Base-by-base conservation (phyloP, 768 basidiomycete species). In the Lyophyllum semitale region DNA sequence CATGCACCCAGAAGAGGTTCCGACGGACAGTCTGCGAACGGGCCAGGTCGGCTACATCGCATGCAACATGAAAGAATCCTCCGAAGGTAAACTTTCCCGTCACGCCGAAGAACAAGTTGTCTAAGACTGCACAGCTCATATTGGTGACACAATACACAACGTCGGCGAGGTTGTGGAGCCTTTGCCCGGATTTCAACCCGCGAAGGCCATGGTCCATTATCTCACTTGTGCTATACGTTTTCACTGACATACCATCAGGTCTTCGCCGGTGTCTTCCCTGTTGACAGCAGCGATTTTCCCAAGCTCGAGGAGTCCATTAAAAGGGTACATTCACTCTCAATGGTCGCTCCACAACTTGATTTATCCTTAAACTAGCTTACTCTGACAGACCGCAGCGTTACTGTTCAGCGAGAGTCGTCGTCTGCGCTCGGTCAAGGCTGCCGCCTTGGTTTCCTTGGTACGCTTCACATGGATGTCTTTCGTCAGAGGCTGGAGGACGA, bases 51-150 rank as follows among this genome's bases (percentile, higher is more conserved):
- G 93, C 15, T 95, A 85, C 64, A 81, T 93, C 53, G 90, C 93
- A 1, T 98, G 96, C 71, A 96, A 95, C 66, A 98, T 99, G 96
- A 99, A 98, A 70, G 90, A 97, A 62, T 91, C 91, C 9, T 84
- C 90, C 13, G 94, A 98, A 78, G 95, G 95, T 94, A 53, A 40
- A 66, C 38, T n/a, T 38, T 42, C 23, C 18, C 26, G 23, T 29
- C 37, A 13, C 8, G 2, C 44, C 30, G 17, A 43, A 35, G 1
- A 15, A 33, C 32, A 25, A 4, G 18, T 38, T 8, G 22, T 44
- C 32, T 46, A 18, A 37, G 44, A 8, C 50, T 42, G 44, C 47
- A 47, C 63, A 97, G 95, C 95, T 22, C 88, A 90, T 66, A 88
- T 98, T 58, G 97, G 97, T 40, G 97, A 99, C 65, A 99, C 97